phyloP scores from a whole-genome alignment of 2,329 filamentous ascomycete genomes.

The Chaetomium sp. region DNA sequence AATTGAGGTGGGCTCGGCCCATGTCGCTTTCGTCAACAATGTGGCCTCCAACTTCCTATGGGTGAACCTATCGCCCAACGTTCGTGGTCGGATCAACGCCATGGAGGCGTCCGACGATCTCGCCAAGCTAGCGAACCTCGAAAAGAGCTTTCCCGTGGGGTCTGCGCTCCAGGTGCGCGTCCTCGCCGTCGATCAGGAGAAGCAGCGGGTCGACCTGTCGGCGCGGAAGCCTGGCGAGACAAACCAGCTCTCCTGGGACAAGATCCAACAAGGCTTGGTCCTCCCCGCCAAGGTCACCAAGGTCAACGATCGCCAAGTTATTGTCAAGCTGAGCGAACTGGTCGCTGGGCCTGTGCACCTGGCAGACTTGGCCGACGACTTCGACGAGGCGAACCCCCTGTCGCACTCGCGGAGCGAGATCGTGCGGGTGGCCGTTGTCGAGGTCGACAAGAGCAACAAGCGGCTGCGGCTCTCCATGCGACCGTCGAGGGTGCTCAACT shows the following conservation, averaged over 20 bases:
- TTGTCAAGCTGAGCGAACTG: slow-evolving; percentile 76
- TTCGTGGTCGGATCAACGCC: slow-evolving; percentile 75
- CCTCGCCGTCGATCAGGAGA: slow-evolving; percentile 62
- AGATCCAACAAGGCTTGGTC: slow-evolving; percentile 71
- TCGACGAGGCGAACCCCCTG: slow-evolving; percentile 67
- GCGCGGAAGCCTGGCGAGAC: slow-evolving; percentile 57
- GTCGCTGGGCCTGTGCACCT: slow-evolving; percentile 76
- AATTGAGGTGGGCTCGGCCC: slow-evolving; percentile 62
- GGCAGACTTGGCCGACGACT: slow-evolving; percentile 82
- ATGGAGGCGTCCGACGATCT: slow-evolving; percentile 86
- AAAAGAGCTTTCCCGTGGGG: slow-evolving; percentile 80
- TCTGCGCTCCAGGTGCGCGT: slow-evolving; percentile 79
- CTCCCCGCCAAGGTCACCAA: slow-evolving; percentile 80
- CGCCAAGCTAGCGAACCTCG: slow-evolving; percentile 67
- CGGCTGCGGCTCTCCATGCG: slow-evolving; percentile 73
- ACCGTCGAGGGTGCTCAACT: slow-evolving; percentile 84
- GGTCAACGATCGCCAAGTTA: slow-evolving; percentile 72
- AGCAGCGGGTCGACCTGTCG: slow-evolving; percentile 77
- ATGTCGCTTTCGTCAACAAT: slow-evolving; percentile 89
- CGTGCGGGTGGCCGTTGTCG: slow-evolving; percentile 76
- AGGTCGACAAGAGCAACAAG: slow-evolving; percentile 79
- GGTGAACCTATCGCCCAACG: slow-evolving; percentile 83
- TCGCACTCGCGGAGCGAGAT: slow-evolving; percentile 78
- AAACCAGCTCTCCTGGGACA: slow-evolving; percentile 58
- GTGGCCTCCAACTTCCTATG: slow-evolving; percentile 72